Base-by-base conservation (phyloP, 257 asterid species). In the Osmanthus fragrans region DNA sequence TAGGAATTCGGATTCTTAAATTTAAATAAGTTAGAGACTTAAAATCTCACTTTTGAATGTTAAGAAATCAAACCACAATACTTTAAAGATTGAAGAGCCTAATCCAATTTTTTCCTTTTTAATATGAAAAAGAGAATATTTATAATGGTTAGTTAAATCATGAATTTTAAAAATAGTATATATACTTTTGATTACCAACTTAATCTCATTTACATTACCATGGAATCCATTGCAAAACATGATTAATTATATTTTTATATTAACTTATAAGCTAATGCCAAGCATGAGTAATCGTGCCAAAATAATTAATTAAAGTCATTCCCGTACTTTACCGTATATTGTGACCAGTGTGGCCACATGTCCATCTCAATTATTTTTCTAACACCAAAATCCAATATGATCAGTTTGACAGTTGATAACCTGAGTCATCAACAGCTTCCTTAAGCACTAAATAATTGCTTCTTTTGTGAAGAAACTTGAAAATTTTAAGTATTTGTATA, bases 311-410 rank as follows among this genome's bases (percentile, higher is more conserved):
- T 21, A 15, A 77, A 79, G 71, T 71, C 27, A 63, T 27, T 86
- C 45, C 87, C 92, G 92, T 88, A 86, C 90, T 79, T 71, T 76
- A 76, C 87, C 92, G 90, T 88, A 88, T 82, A 16, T 7, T 6
- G 77, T 71, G 60, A 68, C 71, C 30, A 23, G 77, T 58, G 19
- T 18, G 18, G 39, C 19, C 88, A 86, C 90, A 86, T 84, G 92
- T 72, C 56, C 60, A 60, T 51, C 80, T 75, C 72, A 79, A 32
- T 70, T 75, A 70, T 56, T 45, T 60, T 65, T 76, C 70, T 23
- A 37, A 16, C 68, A 7, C 33, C 15, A 34, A 37, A 33, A 7
- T 23, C 25, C 36, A 76, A 10, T 11, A n/a, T 8, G 19, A 71
- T 33, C n/a, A 23, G 27, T 25, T 60, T 78, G 73, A 27, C 39